Conservation (phyloP, 2,329 filamentous ascomycete genomes). For the Keithomyces neogunnii region DNA sequence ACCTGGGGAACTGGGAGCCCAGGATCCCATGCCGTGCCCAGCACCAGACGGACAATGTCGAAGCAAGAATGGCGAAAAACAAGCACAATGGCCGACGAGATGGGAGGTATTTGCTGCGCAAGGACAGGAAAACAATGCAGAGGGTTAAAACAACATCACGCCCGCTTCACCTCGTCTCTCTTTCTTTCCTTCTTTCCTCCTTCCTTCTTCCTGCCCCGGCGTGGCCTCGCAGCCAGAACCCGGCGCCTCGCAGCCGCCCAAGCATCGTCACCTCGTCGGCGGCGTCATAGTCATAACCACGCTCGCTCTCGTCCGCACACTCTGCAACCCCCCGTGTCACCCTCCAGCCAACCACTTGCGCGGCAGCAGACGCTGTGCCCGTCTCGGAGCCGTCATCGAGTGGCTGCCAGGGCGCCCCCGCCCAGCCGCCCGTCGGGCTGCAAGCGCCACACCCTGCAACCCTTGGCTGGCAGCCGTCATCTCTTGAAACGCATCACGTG, state of each 20-base stretch:
- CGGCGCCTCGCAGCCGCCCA: background rate
- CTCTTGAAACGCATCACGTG: background rate
- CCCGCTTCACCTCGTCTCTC: background rate
- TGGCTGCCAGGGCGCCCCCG: background rate
- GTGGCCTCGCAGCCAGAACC: background rate
- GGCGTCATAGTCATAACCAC: background rate
- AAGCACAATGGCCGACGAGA: background rate
- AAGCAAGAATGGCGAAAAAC: background rate
- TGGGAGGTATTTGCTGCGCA: too few relatives aligned
- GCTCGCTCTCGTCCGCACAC: background rate
- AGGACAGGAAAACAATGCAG: too few relatives aligned
- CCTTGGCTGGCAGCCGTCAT: background rate
- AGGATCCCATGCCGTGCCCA: constrained; percentile 7
- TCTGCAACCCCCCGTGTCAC: background rate
- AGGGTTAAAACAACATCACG: background rate
- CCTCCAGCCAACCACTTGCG: background rate
- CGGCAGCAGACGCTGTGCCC: background rate
- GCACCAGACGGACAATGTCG: background rate
- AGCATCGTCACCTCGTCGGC: background rate
- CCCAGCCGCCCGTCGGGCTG: background rate
- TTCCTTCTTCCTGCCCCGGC: too few relatives aligned
- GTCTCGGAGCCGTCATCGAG: background rate
- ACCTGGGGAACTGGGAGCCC: constrained; percentile 3
- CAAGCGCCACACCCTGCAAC: background rate
- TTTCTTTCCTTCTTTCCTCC: background rate